phyloP scores from a whole-genome alignment of 768 basidiomycete genomes.

The Mycena leptocephala region DNA sequence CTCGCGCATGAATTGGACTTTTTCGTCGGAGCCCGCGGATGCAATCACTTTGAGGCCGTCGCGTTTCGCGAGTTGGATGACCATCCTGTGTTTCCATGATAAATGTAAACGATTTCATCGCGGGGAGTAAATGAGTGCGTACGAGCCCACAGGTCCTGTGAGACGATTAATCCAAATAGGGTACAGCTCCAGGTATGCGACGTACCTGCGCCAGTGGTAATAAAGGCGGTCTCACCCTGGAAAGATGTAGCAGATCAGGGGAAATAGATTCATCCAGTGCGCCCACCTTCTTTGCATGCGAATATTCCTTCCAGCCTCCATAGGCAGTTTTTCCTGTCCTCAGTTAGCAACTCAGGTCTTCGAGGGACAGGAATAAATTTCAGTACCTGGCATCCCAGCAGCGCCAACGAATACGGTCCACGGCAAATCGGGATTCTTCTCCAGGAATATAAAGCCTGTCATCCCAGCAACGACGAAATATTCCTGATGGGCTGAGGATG shows the following conservation, averaged over 20 bases:
- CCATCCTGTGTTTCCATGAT: background rate
- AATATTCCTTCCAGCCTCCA: slow-evolving; percentile 41
- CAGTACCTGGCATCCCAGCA: slow-evolving; percentile 67
- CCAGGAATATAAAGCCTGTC: background rate
- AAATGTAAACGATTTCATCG: background rate
- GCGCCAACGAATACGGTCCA: slow-evolving; percentile 60
- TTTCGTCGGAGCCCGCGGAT: background rate
- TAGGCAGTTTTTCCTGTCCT: slow-evolving; percentile 45
- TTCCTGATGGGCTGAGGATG: slow-evolving; percentile 21
- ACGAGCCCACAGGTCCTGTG: background rate
- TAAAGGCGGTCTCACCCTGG: background rate
- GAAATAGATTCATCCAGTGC: no score
- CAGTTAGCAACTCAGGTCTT: background rate
- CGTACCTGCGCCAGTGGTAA: background rate
- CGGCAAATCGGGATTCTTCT: background rate
- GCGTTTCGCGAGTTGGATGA: background rate
- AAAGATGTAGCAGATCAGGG: background rate
- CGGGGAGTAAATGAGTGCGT: background rate
- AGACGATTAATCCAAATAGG: background rate
- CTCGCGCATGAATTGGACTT: background rate
- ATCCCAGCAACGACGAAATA: slow-evolving; percentile 2
- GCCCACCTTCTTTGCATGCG: slow-evolving; percentile 5
- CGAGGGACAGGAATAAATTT: background rate
- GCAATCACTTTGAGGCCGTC: background rate
- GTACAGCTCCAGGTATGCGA: background rate